Conservation (phyloP, 345 rosid species). For the Toxicodendron radicans region DNA sequence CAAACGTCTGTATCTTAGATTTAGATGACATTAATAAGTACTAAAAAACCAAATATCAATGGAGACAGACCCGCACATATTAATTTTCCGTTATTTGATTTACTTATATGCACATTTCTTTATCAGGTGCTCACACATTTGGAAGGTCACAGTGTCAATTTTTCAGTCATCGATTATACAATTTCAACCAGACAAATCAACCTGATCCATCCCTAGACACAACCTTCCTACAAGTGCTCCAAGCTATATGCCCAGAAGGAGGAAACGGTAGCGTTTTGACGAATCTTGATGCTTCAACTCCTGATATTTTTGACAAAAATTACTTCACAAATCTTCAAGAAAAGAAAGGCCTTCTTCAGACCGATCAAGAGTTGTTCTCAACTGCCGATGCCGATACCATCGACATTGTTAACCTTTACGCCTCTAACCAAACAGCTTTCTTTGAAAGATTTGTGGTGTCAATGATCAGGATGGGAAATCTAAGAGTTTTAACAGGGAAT, state of each 20-base stretch:
- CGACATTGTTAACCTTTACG: conserved; percentile 39
- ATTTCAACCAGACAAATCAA: conserved; percentile 38
- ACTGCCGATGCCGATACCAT: conserved; percentile 45
- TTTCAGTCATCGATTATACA: conserved; percentile 41
- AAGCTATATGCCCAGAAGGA: conserved; percentile 49
- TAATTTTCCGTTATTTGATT: not conserved
- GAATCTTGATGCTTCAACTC: conserved; percentile 50
- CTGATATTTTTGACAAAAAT: conserved; percentile 46
- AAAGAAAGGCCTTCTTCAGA: conserved; percentile 51
- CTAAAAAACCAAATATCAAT: too few relatives aligned
- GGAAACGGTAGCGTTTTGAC: conserved; percentile 36
- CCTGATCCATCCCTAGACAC: conserved; percentile 58
- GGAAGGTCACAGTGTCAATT: conserved; percentile 49
- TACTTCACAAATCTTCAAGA: conserved; percentile 53
- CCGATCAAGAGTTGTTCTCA: conserved; percentile 59
- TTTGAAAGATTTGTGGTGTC: conserved; percentile 53
- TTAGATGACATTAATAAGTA: too few relatives aligned
- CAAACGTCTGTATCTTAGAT: too few relatives aligned
- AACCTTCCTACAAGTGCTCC: conserved; percentile 38
- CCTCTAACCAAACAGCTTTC: conserved; percentile 47
- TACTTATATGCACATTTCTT: not conserved
- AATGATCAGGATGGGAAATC: conserved; percentile 68
- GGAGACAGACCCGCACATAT: too few relatives aligned
- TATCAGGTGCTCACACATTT: conserved; percentile 66
- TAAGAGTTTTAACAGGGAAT: conserved; percentile 48